These are phyloP conservation scores for Sugiyamaella americana DNA, from an alignment of 805 yeast genomes.

Conservation along the genomic window DNA sequence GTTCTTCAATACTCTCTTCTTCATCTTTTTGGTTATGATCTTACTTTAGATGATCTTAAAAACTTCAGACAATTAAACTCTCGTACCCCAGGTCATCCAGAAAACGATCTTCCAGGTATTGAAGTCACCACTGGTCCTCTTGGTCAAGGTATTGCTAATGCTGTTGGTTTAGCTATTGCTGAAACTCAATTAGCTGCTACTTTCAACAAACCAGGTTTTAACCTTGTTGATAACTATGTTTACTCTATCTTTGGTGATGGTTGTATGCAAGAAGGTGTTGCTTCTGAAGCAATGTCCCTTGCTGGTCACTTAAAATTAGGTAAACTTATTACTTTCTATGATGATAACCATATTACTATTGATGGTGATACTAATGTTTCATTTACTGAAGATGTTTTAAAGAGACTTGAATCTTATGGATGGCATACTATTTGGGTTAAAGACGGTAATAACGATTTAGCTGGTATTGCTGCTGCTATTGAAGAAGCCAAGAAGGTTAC, in stretches of 20 bases:
- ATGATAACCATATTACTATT: constrained; percentile 93
- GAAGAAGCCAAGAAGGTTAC: constrained; percentile 70
- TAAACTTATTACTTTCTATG: constrained; percentile 92
- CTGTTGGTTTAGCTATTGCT: constrained; percentile 95
- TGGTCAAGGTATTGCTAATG: constrained; percentile 96
- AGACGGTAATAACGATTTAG: constrained; percentile 76
- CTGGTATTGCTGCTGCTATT: constrained; percentile 65
- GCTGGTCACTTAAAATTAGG: constrained; percentile 95
- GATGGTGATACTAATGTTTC: constrained; percentile 89
- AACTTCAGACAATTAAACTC: constrained; percentile 85
- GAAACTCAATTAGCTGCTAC: constrained; percentile 87
- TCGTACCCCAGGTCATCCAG: constrained; percentile 97
- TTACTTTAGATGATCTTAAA: constrained; percentile 79
- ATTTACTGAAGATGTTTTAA: constrained; percentile 86
- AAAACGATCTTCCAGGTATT: constrained; percentile 81
- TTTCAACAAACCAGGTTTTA: constrained; percentile 81
- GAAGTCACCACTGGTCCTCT: constrained; percentile 98
- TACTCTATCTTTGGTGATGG: constrained; percentile 92
- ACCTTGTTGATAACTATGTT: constrained; percentile 67
- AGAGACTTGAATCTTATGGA: constrained; percentile 86
- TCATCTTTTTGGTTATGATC: constrained; percentile 78
- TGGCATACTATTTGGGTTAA: constrained; percentile 79
- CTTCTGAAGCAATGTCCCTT: constrained; percentile 87
- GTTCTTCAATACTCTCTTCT: constrained; percentile 81
- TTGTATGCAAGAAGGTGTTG: constrained; percentile 96